Conservation (phyloP, 106 monocot species). For the Triglochin maritima region DNA sequence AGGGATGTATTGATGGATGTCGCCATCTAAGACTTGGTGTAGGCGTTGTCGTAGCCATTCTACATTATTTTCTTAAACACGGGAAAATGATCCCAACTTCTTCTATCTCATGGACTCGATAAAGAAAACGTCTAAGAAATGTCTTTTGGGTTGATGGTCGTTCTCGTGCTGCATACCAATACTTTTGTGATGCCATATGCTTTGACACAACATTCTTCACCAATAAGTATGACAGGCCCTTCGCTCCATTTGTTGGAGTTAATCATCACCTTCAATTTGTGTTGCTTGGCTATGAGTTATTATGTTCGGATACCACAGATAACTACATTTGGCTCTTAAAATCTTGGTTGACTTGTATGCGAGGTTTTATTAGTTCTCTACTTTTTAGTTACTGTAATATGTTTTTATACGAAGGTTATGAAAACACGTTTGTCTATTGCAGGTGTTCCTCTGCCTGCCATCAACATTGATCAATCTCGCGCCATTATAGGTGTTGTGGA, state of each 20-base stretch:
- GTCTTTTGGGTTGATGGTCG: slow-evolving; percentile 7
- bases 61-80: slow-evolving; percentile 2
- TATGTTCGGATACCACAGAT: background rate
- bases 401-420: too few relatives aligned
- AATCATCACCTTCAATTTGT: slow-evolving; percentile 9
- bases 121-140: background rate
- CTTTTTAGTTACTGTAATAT: too few relatives aligned
- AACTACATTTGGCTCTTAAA: slow-evolving; percentile 4
- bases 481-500: slow-evolving; percentile 1
- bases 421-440: too few relatives aligned
- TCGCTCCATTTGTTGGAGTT: slow-evolving; percentile 8
- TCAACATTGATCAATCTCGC: background rate
- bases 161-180: slow-evolving; percentile 7
- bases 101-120: slow-evolving; percentile 10
- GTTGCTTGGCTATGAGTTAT: slow-evolving; percentile 6
- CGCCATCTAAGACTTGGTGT: background rate
- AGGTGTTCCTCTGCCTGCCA: background rate
- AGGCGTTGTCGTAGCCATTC: slow-evolving; percentile 6
- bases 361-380: background rate
- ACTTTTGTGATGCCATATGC: background rate
- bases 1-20: too few relatives aligned
- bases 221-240: background rate
- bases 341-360: slow-evolving; percentile 4
- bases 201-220: slow-evolving; percentile 4
- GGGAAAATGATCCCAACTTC: slow-evolving; percentile 1